These are phyloP conservation scores for Candida chauliodis DNA, from an alignment of 805 yeast species.

Conservation along the genomic window DNA sequence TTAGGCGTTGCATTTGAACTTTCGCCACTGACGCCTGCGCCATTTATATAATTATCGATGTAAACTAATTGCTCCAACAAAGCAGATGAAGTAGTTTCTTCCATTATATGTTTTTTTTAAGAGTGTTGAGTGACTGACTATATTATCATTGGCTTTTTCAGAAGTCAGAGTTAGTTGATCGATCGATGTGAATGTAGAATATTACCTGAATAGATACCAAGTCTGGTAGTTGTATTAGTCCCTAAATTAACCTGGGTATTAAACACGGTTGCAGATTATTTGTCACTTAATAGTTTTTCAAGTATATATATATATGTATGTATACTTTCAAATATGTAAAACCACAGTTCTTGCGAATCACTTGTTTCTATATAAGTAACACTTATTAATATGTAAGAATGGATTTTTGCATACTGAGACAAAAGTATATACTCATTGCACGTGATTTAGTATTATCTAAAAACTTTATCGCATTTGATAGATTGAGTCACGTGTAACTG, in stretches of 20 bases:
- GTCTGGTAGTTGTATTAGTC: no score
- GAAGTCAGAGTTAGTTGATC: no score
- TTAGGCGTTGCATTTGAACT: slow-evolving; percentile 29
- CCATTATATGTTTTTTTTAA: neutral
- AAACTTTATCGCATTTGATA: no score
- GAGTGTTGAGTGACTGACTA: neutral
- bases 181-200: no score
- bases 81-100: slow-evolving; percentile 32
- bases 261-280: no score
- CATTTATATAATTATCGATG: slow-evolving; percentile 72
- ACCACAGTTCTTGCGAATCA: neutral
- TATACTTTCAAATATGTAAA: neutral
- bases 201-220: no score
- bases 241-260: no score
- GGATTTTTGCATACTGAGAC: neutral
- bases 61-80: slow-evolving; percentile 74
- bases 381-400: neutral
- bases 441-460: neutral
- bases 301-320: neutral
- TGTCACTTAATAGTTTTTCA: no score
- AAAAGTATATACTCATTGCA: neutral
- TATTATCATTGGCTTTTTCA: neutral
- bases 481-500: slow-evolving; percentile 1
- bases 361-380: neutral
- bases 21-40: slow-evolving; percentile 26